Evolutionary conservation across 2,329 filamentous ascomycete genomes (phyloP).

Genomic region (Fusarium sp.): DNA sequence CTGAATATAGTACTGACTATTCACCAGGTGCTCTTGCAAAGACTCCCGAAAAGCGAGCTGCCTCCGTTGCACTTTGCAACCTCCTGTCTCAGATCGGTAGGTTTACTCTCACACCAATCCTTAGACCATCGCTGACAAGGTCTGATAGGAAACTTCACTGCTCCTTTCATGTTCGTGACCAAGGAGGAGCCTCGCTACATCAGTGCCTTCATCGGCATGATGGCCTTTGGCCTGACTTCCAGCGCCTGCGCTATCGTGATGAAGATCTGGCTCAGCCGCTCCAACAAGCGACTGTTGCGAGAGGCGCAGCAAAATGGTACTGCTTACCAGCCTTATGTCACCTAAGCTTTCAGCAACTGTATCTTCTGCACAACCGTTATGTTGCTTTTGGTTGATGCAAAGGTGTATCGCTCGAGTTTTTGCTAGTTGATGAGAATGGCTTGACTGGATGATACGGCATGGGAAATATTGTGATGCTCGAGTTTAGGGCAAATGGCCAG

Average conservation of each 20-base stretch:
- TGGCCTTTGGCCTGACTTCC: background rate
- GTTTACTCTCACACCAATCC: too few species aligned
- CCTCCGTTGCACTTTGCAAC: conserved; percentile 5
- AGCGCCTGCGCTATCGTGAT: background rate
- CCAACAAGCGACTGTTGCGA: conserved; percentile 6
- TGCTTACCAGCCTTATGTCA: conserved; percentile 8
- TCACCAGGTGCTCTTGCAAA: background rate
- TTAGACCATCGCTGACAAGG: too few species aligned
- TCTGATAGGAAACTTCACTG: background rate
- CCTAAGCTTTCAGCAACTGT: background rate
- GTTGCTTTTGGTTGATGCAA: background rate
- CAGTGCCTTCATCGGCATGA: conserved; percentile 18
- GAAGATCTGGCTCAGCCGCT: conserved; percentile 10
- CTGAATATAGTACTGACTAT: accelerated
- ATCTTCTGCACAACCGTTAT: too few species aligned
- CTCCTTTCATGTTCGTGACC: conserved; percentile 9
- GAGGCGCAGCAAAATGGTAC: conserved; percentile 13
- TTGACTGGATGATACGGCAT: background rate
- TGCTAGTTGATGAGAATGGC: accelerated
- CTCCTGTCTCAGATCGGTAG: conserved; percentile 2
- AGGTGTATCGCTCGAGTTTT: accelerated
- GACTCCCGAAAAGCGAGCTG: conserved; percentile 2
- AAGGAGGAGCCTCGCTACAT: conserved; percentile 14
- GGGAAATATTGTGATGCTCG: accelerated
- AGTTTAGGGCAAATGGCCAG: accelerated